These are phyloP conservation scores for Diaporthe australafricana DNA, from an alignment of 2,329 filamentous ascomycete genomes.

Conservation along the genomic window DNA sequence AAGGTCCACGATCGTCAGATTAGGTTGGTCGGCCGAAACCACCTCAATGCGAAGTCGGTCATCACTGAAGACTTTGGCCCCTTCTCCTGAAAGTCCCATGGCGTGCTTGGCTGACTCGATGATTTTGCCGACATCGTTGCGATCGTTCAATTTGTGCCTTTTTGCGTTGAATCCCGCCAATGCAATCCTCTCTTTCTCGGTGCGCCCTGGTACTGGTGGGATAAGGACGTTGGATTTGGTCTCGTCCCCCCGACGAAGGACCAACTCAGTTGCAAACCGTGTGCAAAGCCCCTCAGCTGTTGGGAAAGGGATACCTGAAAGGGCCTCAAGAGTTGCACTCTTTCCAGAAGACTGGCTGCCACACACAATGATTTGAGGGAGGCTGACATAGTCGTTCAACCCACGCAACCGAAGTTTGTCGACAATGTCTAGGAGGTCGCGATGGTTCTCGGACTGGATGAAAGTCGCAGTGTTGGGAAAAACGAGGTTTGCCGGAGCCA, in stretches of 20 bases:
- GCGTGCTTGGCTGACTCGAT: constrained; percentile 53
- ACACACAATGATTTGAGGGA: constrained; percentile 58
- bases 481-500: neutral
- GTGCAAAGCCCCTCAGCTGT: constrained; percentile 70
- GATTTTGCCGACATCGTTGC: constrained; percentile 46
- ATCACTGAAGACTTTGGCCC: constrained; percentile 53
- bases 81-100: constrained; percentile 60
- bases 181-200: constrained; percentile 41
- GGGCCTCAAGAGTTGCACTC: constrained; percentile 66
- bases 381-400: constrained; percentile 46
- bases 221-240: constrained; percentile 52
- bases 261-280: constrained; percentile 71
- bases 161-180: constrained; percentile 44
- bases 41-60: constrained; percentile 62
- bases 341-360: constrained; percentile 68
- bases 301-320: constrained; percentile 71
- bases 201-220: constrained; percentile 46
- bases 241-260: constrained; percentile 59
- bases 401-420: constrained; percentile 47
- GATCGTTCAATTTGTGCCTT: constrained; percentile 38
- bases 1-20: constrained; percentile 70
- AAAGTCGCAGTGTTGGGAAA: constrained; percentile 41
- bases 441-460: constrained; percentile 47
- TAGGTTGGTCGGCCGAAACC: constrained; percentile 57
- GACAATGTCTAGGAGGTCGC: constrained; percentile 47